A percentile compares a stretch with the other conserved stretches of the same genome.
These are phyloP conservation scores for Euphrasia confusa DNA, from an alignment of 257 asterid genomes.

Conservation along the genomic window DNA sequence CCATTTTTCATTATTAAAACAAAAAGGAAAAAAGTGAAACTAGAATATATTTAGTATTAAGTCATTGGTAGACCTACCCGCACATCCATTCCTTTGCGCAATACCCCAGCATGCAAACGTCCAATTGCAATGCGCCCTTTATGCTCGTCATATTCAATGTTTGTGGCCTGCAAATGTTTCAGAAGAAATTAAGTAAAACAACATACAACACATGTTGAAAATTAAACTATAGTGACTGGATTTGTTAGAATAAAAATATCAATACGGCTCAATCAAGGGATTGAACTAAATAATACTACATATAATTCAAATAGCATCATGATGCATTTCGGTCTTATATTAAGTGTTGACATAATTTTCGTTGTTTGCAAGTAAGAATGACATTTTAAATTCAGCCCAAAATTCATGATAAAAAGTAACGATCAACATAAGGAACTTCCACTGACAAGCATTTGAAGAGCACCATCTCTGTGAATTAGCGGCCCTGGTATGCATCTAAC, in stretches of 20 bases:
- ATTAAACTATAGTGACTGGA: slow-evolving; percentile 8
- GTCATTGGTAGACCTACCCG: slow-evolving; percentile 45
- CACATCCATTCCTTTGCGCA: slow-evolving; percentile 91
- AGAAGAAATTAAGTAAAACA: slow-evolving; percentile 13
- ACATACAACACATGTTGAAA: slow-evolving; percentile 12
- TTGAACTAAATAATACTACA: not conserved
- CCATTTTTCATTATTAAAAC: not conserved
- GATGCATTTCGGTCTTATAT: slow-evolving; percentile 1
- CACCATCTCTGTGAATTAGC: slow-evolving; percentile 72
- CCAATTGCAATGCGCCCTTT: slow-evolving; percentile 99
- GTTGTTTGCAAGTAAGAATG: slow-evolving; percentile 2
- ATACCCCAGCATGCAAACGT: slow-evolving; percentile 85
- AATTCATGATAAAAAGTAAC: slow-evolving; percentile 1
- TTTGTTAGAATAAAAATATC: not conserved
- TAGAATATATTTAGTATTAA: slow-evolving; percentile 9
- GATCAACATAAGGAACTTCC: slow-evolving; percentile 15
- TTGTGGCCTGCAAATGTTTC: slow-evolving; percentile 73
- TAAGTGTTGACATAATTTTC: not conserved
- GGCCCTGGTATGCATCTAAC: slow-evolving; percentile 98
- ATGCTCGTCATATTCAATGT: slow-evolving; percentile 90
- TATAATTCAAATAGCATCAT: slow-evolving; percentile 6
- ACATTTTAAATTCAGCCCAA: slow-evolving; percentile 7
- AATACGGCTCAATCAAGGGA: not conserved
- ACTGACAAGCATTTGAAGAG: slow-evolving; percentile 98
- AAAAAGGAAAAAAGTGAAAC: slow-evolving; percentile 7